Conservation (phyloP, 2,329 filamentous ascomycete species). For the Colletotrichum melonis region DNA sequence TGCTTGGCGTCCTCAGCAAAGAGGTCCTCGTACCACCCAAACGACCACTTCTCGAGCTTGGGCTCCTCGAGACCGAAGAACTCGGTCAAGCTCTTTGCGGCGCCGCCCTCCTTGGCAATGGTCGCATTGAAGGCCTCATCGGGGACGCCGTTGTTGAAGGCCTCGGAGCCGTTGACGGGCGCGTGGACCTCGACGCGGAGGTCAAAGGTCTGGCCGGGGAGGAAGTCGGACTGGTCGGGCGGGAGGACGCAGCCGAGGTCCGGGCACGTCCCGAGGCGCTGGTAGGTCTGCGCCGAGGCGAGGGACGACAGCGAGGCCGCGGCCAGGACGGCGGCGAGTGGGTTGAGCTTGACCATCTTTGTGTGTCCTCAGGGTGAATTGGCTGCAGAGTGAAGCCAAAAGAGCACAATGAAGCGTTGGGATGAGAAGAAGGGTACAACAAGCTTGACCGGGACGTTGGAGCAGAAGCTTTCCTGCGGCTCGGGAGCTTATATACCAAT, state of each 20-base stretch:
- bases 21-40: constrained; percentile 87
- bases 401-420: constrained; percentile 21
- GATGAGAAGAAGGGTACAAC: not conserved
- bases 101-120: constrained; percentile 72
- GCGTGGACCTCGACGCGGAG: constrained; percentile 86
- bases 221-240: constrained; percentile 79
- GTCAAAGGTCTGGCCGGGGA: constrained; percentile 86
- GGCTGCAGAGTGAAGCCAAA: constrained; percentile 22
- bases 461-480: constrained; percentile 18
- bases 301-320: constrained; percentile 46
- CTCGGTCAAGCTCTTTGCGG: constrained; percentile 65
- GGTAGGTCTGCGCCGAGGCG: constrained; percentile 68
- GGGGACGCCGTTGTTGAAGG: constrained; percentile 74
- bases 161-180: constrained; percentile 83
- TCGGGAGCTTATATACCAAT: constrained; percentile 32
- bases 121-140: constrained; percentile 82
- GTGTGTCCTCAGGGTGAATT: constrained; percentile 9
- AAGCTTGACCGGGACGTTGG: not conserved
- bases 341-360: constrained; percentile 52
- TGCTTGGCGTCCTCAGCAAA: constrained; percentile 79
- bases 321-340: constrained; percentile 47
- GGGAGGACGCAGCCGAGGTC: constrained; percentile 70
- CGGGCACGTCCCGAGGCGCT: constrained; percentile 69
- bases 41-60: constrained; percentile 82
- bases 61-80: constrained; percentile 84